phyloP scores from a whole-genome alignment of 2,329 filamentous ascomycete genomes.

The Daldinia eschscholtzii region DNA sequence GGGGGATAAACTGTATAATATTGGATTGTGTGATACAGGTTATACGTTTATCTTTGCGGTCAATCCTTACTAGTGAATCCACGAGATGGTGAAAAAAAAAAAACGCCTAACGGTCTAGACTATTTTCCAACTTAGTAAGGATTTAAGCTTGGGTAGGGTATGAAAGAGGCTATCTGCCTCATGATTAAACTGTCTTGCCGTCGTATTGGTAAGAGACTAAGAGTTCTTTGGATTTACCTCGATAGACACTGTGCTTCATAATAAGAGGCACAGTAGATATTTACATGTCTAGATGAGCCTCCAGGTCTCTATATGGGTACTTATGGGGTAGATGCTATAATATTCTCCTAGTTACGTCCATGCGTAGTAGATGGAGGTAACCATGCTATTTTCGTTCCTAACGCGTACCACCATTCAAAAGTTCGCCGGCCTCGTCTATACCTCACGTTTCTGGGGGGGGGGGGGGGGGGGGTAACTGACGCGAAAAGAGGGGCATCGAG shows the following conservation, averaged over 20 bases:
- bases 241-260: not conserved
- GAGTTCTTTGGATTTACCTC: not conserved
- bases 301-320: no score
- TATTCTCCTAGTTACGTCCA: not conserved
- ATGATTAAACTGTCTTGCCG: not conserved
- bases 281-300: not conserved
- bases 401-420: no score
- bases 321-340: not conserved
- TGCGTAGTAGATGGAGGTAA: not conserved
- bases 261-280: slow-evolving; percentile 2
- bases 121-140: not conserved
- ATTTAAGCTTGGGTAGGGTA: not conserved
- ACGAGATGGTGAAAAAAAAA: not conserved
- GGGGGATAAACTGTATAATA: not conserved
- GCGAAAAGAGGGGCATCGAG: slow-evolving; percentile 36
- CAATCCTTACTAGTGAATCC: not conserved
- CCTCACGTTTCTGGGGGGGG: slow-evolving; percentile 21
- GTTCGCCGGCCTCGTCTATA: slow-evolving; percentile 16
- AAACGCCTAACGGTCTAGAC: not conserved
- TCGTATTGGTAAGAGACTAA: no score
- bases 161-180: not conserved
- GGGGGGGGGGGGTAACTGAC: no score
- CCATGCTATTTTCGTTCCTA: no score
- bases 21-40: not conserved
- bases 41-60: no score